A percentile compares a stretch with the other conserved stretches of the same genome.
These are phyloP conservation scores for Delonix regia DNA, from an alignment of 306 rosid species.

Conservation along the genomic window DNA sequence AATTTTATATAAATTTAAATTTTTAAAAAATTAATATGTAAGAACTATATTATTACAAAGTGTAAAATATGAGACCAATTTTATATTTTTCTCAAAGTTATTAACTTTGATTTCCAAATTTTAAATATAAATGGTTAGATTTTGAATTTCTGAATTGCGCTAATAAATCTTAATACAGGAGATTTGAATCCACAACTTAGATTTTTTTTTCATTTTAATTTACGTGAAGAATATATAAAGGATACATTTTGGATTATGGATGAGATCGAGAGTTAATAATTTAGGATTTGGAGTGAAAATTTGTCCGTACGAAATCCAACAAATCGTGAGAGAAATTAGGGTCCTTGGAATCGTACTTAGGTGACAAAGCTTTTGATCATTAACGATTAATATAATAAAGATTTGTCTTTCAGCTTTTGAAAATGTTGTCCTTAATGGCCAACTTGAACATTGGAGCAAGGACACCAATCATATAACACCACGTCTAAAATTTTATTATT, in stretches of 20 bases:
- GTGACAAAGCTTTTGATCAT: slow-evolving; percentile 53
- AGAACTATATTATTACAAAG: no score
- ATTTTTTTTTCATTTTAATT: no score
- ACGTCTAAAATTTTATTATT: slow-evolving; percentile 35
- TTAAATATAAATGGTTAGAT: no score
- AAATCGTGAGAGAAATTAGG: slow-evolving; percentile 46
- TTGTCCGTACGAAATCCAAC: slow-evolving; percentile 60
- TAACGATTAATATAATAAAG: slow-evolving; percentile 15
- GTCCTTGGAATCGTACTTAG: slow-evolving; percentile 51
- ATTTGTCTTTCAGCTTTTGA: slow-evolving; percentile 5
- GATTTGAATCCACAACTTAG: no score
- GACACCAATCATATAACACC: slow-evolving; percentile 34
- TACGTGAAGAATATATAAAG: no score
- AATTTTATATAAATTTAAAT: no score
- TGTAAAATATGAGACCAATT: no score
- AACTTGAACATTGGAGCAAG: slow-evolving; percentile 46
- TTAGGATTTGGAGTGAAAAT: not conserved
- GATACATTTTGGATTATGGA: not conserved
- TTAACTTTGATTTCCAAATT: no score
- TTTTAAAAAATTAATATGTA: no score
- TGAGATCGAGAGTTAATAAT: not conserved
- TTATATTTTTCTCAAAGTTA: no score
- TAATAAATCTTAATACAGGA: no score
- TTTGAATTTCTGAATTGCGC: no score
- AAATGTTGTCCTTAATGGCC: slow-evolving; percentile 51